phyloP scores from a whole-genome alignment of 2,329 filamentous ascomycete species.

The Teratosphaeria epicoccoides region DNA sequence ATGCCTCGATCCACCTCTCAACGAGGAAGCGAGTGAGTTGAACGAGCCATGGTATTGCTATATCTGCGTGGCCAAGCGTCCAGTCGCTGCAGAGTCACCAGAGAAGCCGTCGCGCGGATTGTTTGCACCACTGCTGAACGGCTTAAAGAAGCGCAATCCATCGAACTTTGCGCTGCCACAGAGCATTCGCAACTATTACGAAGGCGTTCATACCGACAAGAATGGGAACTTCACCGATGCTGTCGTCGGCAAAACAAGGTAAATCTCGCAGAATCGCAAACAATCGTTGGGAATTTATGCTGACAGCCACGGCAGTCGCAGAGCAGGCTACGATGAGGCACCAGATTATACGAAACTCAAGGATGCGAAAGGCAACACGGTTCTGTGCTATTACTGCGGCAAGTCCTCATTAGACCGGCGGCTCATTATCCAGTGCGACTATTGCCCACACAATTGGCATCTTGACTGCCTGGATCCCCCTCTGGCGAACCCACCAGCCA shows the following conservation, averaged over 20 bases:
- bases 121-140: constrained; percentile 54
- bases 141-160: constrained; percentile 26
- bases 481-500: constrained; percentile 62
- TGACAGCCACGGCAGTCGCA: constrained; percentile 11
- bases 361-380: constrained; percentile 61
- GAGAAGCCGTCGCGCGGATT: constrained; percentile 35
- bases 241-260: constrained; percentile 46
- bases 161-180: constrained; percentile 48
- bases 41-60: constrained; percentile 78
- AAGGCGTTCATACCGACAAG: constrained; percentile 63
- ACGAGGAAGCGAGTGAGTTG: constrained; percentile 34
- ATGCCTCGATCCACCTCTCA: constrained; percentile 72
- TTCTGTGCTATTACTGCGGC: constrained; percentile 70
- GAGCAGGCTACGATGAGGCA: constrained; percentile 36
- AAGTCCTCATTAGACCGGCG: constrained; percentile 52
- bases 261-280: constrained; percentile 27
- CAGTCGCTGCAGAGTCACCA: constrained; percentile 17
- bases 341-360: constrained; percentile 31
- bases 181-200: constrained; percentile 63
- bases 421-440: constrained; percentile 76
- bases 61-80: constrained; percentile 45
- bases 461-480: constrained; percentile 85
- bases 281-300: neutral
- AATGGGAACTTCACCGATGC: constrained; percentile 75
- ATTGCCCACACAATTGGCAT: constrained; percentile 76